A percentile compares a stretch with the other conserved stretches of the same genome.
Conservation (phyloP, 345 rosid genomes). For the Xanthoceras sorbifolium region DNA sequence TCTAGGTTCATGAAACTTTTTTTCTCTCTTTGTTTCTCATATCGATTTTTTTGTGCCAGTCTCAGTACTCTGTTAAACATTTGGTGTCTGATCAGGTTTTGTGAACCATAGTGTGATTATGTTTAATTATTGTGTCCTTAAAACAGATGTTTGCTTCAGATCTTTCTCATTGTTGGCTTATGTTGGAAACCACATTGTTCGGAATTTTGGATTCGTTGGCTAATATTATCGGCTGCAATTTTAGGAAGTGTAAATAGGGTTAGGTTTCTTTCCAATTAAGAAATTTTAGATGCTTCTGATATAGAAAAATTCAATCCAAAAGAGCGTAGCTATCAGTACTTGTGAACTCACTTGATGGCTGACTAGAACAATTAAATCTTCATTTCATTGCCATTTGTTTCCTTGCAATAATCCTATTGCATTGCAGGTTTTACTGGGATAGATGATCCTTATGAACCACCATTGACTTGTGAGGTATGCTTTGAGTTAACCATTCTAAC, state of each 20-base stretch:
- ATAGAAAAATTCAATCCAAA: neutral
- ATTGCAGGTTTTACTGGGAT: slow-evolving; percentile 88
- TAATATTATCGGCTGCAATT: neutral
- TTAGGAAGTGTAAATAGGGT: neutral
- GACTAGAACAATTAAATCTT: neutral
- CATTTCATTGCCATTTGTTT: neutral
- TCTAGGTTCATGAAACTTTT: neutral
- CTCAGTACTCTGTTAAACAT: neutral
- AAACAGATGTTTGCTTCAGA: neutral
- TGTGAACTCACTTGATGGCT: neutral
- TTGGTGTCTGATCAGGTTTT: neutral
- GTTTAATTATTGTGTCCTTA: neutral
- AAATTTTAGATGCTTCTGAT: neutral
- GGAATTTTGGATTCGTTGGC: neutral
- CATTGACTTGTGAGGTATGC: slow-evolving; percentile 78
- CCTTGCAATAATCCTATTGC: neutral
- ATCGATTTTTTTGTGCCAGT: neutral
- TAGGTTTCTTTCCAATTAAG: neutral
- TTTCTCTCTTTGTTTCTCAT: neutral
- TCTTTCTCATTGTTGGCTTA: neutral
- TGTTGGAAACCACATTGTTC: neutral
- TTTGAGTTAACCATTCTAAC: neutral
- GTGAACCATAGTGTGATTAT: neutral
- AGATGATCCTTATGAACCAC: slow-evolving; percentile 92
- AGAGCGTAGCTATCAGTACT: neutral